These are phyloP conservation scores for Zasmidium cellare DNA, from an alignment of 2,329 filamentous ascomycete species.

Conservation along the genomic window DNA sequence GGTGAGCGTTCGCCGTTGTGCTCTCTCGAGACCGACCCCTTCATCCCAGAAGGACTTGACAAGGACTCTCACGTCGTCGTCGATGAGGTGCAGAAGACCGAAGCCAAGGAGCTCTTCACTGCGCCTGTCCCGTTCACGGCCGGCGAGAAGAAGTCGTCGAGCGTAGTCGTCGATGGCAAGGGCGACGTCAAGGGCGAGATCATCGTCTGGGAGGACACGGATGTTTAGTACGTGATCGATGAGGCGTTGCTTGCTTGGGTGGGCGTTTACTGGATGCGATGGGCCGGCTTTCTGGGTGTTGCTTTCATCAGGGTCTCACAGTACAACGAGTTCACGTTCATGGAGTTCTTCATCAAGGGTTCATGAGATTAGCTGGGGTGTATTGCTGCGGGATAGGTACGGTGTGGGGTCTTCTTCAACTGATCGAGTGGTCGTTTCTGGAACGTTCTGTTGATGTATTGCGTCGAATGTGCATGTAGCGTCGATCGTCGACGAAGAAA, in stretches of 20 bases:
- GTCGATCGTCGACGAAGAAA: no score
- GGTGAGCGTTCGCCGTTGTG: conserved; percentile 35
- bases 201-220: conserved; percentile 30
- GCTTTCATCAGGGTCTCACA: neutral
- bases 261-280: neutral
- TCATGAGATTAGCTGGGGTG: no score
- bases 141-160: conserved; percentile 6
- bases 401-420: no score
- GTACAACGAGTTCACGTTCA: neutral
- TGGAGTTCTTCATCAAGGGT: no score
- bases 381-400: no score
- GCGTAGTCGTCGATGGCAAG: conserved; percentile 8
- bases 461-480: no score
- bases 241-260: conserved; percentile 5
- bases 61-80: conserved; percentile 34
- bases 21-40: conserved; percentile 37
- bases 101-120: conserved; percentile 10
- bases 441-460: no score
- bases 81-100: conserved; percentile 10
- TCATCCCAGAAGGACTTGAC: conserved; percentile 35
- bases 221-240: neutral
- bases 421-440: no score
- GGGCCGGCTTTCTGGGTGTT: conserved; percentile 1
- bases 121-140: neutral
- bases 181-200: conserved; percentile 26